Conservation (phyloP, 257 asterid species). For the Echium plantagineum region DNA sequence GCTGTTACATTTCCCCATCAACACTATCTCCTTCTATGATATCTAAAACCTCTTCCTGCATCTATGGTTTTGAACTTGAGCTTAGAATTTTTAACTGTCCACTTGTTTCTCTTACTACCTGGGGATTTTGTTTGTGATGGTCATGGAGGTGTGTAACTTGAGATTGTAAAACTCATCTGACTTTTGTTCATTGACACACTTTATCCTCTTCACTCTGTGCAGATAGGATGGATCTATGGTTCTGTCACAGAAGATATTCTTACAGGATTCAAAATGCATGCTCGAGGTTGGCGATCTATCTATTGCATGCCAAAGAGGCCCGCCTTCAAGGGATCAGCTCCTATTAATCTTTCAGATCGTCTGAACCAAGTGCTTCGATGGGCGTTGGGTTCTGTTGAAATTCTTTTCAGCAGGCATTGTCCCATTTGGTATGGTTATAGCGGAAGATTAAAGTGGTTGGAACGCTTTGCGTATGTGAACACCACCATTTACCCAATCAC, state of each 20-base stretch:
- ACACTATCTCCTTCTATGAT: too few species aligned
- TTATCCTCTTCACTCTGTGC: neutral
- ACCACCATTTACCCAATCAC: constrained; percentile 29
- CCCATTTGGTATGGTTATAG: constrained; percentile 33
- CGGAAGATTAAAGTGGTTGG: constrained; percentile 24
- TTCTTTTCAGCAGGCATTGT: constrained; percentile 27
- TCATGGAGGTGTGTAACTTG: too few species aligned
- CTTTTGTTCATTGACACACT: too few species aligned
- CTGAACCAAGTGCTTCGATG: constrained; percentile 31
- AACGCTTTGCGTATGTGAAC: constrained; percentile 24
- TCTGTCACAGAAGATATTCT: constrained; percentile 32
- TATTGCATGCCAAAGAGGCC: constrained; percentile 26
- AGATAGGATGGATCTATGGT: constrained; percentile 33
- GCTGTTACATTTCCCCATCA: too few species aligned
- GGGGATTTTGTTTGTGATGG: too few species aligned
- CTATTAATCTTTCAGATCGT: constrained; percentile 30
- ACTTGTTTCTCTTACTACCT: too few species aligned
- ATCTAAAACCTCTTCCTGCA: too few species aligned
- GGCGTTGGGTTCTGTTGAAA: constrained; percentile 33
- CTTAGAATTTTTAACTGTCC: too few species aligned
- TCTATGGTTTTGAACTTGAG: too few species aligned
- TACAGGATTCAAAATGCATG: constrained; percentile 31
- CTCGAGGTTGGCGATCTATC: constrained; percentile 30
- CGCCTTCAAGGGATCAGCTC: constrained; percentile 32
- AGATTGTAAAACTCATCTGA: too few species aligned